These are phyloP conservation scores for Aspergillus jensenii DNA, from an alignment of 2,329 filamentous ascomycete genomes.

Conservation along the genomic window DNA sequence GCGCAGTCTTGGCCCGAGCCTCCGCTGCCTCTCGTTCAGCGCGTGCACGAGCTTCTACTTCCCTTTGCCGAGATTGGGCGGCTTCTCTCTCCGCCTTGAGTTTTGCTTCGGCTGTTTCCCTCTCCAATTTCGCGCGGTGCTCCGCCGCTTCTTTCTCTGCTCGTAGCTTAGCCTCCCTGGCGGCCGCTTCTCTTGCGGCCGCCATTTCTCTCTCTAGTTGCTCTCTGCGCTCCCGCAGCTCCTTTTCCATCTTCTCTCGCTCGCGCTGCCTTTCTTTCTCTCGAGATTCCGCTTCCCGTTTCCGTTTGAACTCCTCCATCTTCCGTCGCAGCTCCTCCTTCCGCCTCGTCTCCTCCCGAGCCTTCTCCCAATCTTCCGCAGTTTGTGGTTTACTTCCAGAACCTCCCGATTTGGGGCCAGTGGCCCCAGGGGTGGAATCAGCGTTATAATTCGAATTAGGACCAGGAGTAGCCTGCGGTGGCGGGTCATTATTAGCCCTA, in stretches of 20 bases:
- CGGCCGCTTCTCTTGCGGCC: conserved; percentile 27
- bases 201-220: conserved; percentile 40
- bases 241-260: conserved; percentile 41
- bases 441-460: conserved; percentile 8
- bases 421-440: conserved; percentile 13
- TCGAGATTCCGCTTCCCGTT: conserved; percentile 37
- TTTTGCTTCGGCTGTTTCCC: conserved; percentile 29
- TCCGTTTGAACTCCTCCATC: conserved; percentile 39
- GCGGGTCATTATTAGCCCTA: conserved; percentile 24
- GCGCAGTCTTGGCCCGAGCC: conserved; percentile 20
- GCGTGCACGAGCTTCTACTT: conserved; percentile 22
- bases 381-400: conserved; percentile 19
- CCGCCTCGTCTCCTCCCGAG: conserved; percentile 32
- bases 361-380: conserved; percentile 28
- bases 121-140: conserved; percentile 32
- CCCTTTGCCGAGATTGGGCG: conserved; percentile 22
- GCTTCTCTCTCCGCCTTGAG: conserved; percentile 23
- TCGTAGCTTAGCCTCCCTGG: conserved; percentile 24
- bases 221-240: conserved; percentile 40
- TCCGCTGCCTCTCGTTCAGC: conserved; percentile 24
- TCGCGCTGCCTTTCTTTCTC: conserved; percentile 41
- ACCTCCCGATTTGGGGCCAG: conserved; percentile 17
- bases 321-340: conserved; percentile 40
- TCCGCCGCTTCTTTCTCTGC: conserved; percentile 38
- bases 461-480: conserved; percentile 24